Base-by-base conservation (phyloP, 192 early-diverging fungal genomes). In the Spinellus fusiger region DNA sequence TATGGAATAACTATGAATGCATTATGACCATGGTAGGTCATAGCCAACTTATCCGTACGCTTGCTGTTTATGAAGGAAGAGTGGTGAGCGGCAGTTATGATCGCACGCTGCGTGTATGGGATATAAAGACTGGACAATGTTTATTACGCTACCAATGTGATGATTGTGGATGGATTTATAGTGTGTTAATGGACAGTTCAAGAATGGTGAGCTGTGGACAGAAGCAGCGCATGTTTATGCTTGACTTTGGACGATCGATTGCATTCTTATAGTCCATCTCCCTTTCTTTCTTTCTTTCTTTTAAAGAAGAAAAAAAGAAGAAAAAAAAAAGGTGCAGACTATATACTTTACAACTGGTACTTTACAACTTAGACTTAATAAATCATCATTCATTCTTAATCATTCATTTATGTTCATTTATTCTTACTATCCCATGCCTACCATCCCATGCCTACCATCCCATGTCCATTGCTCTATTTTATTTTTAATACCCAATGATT, bases 131-230 rank as follows among this genome's bases (percentile, higher is more conserved):
- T 5, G 93, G 89, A 25, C 65, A 93, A 49, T 84, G 92, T 54
- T 68, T 90, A 32, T 58, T 92, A 2, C 55, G 69, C 25, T 71
- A 65, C 44, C 69, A 71, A 23, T 65, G 84, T 34, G 90, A 84
- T 5, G 92, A 96, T 61, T 81, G 82, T 7, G 93, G 91, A 65
- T 96, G 96, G 94, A 92, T 98, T 10, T 98, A 97, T 80, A 91
- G 94, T 73, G 88, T 95, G 5, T 91, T 78, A 83, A 94, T 32
- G 88, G 95, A 58, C 90, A 88, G 69, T 85, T 86, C 56, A 64
- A 78, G 25, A 48, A 71, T 71, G 6, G 59, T 65, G 25, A 78
- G 76, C 32, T 52, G 69, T 35, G 66, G 69, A n/a, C 73, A 75
- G 29, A 69, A 71, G 40, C 62, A 62, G 29, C 51, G 57, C 35